Evolutionary conservation across 2,329 filamentous ascomycete species (phyloP), one percentile per base, ranked within the genome.

Genomic region (Acephala macrosclerotiorum): DNA sequence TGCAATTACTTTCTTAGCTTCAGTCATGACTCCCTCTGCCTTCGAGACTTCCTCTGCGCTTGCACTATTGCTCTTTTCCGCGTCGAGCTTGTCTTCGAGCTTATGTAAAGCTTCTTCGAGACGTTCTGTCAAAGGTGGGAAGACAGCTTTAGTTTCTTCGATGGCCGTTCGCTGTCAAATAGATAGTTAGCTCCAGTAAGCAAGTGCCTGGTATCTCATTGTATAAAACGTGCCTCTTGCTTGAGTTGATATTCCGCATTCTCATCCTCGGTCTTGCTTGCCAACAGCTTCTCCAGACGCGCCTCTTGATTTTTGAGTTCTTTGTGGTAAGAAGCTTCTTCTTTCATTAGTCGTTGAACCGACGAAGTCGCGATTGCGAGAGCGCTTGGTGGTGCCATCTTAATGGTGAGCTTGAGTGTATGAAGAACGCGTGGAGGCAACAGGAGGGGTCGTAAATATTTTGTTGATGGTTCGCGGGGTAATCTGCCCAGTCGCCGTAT

Each of bases 281-380:
- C 78, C 49, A 82, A 77, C 36, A 87, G 77, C 72, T 91, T 88
- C 53, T 84, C 82, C 20, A 97, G 84, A 64, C 91, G 87, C 67
- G 86, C 85, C 73, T 92, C 85, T 77, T 98, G 94, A 70, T 90
- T 84, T 69, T 86, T 82, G 22, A 94, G 85, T 79, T 99, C 96
- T 76, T 91, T 91, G 83, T 94, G 91, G 81, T 99, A 98, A 74
- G 90, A 95, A 45, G 86, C 83, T 79, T 97, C 93, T 79, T 99
- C 96, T 80, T 97, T 97, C 71, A 97, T 87, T 57, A 98, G 87
- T 66, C 96, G 93, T 73, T 87, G 84, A 71, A 98, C 88, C 22
- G 93, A 89, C 68, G 90, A 87, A 26, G 92, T 96, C 53, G 91
- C 89, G 76, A 97, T 96, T 74, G 87, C 80, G 77, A 97, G 88